Evolutionary conservation across 108 stramenopile species (phyloP).

Genomic region (Fragilariopsis cylindrus): DNA sequence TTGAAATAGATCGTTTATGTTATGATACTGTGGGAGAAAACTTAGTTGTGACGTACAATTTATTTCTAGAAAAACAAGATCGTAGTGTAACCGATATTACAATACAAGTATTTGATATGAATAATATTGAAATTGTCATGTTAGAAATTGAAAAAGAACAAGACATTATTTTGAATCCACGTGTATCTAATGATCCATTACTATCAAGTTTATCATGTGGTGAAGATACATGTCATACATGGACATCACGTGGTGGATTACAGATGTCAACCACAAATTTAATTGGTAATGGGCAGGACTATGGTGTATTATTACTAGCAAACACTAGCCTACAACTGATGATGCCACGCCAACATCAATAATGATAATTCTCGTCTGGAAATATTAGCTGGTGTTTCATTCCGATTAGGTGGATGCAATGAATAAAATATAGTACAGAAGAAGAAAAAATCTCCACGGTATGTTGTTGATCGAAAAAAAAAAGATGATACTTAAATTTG

Average conservation of each 20-base stretch:
- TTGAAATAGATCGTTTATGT: neutral
- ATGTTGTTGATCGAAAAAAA: too few relatives aligned
- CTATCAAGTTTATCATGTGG: neutral
- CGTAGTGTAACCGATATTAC: constrained; percentile 6
- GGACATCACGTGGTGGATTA: constrained; percentile 2
- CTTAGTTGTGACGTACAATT: neutral
- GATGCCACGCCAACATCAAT: neutral
- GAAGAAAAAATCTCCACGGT: too few relatives aligned
- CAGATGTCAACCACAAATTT: constrained; percentile 7
- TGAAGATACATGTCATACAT: constrained; percentile 3
- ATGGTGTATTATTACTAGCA: neutral
- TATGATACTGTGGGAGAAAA: neutral
- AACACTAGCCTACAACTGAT: too few relatives aligned
- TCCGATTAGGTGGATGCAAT: constrained; percentile 1
- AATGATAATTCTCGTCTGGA: neutral
- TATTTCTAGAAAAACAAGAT: neutral
- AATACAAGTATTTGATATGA: neutral
- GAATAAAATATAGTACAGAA: neutral
- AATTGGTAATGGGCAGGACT: neutral
- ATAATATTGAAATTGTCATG: neutral
- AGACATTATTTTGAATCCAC: neutral
- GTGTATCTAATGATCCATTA: neutral
- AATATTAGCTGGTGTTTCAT: neutral
- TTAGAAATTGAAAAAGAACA: neutral
- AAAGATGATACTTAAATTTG: too few relatives aligned